Base-by-base conservation (phyloP, 768 basidiomycete species). In the Strobilomyces dryophilus region DNA sequence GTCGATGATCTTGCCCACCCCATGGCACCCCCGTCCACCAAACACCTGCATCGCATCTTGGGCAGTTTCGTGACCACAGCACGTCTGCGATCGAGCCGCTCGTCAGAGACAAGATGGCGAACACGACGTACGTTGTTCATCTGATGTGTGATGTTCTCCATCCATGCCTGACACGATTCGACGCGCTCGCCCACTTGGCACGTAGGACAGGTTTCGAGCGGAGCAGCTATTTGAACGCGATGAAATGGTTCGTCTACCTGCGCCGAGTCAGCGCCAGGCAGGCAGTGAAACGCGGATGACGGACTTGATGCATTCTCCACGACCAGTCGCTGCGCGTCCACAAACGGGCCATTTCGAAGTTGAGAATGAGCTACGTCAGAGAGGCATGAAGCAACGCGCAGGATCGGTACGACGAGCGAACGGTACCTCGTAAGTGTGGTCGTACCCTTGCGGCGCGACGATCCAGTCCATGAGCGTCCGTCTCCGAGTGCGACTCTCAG, bases 231-330 rank as follows among this genome's bases (percentile, higher is more conserved):
- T 92, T 93, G 63, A 97, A 98, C 17, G 92, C 92, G 48, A 87
- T 78, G 39, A 95, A 85, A 61, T 97, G 92, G 51, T 85, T 82
- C n/a, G 89, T 78, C 94, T 94, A 98, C 64, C 88, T 92, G 54
- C 18, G 45, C 53, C 53, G 41, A 4, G 27, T 67, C 47, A 56
- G 43, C 35, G 32, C 31, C 15, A 48, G 27, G 11, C 5, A 41
- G 47, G 17, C 36, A 35, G 52, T 26, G 31, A 21, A n/a, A 35
- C 7, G 17, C 12, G 8, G 5, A 5, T 1, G 29, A 54, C 35
- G 64, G 74, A 89, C 85, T 93, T 94, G 61, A 95, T 73, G 64
- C 88, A n/a, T n/a, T n/a, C n/a, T n/a, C n/a, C n/a, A n/a, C n/a
- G n/a, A n/a, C n/a, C n/a, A n/a, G n/a, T n/a, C n/a, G n/a, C 89